A percentile compares a stretch with the other conserved stretches of the same genome.
phyloP scores from a whole-genome alignment of 2,329 filamentous ascomycete genomes.

The Penicillium sp. region DNA sequence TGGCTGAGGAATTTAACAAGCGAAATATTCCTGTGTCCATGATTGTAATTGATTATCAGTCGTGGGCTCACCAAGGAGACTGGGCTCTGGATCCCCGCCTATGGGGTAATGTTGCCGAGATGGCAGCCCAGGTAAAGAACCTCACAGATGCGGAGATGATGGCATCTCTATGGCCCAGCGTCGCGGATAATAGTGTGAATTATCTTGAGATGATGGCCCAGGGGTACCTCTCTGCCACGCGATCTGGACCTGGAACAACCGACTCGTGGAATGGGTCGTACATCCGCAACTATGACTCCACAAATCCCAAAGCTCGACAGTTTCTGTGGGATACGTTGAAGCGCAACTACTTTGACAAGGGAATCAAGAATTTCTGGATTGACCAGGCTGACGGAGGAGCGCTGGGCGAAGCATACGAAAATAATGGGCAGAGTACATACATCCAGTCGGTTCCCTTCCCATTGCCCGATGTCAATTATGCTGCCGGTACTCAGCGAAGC shows the following conservation, averaged over 20 bases:
- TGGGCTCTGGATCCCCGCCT: conserved; percentile 63
- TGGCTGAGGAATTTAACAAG: conserved; percentile 57
- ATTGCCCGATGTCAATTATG: conserved; percentile 46
- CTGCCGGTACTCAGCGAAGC: conserved; percentile 59
- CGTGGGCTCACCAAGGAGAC: conserved; percentile 64
- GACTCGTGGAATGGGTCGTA: conserved; percentile 60
- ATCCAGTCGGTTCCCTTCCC: conserved; percentile 34
- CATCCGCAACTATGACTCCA: conserved; percentile 60
- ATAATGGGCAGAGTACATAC: conserved; percentile 53
- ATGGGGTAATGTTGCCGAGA: conserved; percentile 64
- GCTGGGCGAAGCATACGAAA: conserved; percentile 36
- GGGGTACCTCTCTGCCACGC: conserved; percentile 58
- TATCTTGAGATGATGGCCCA: conserved; percentile 60
- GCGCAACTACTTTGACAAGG: conserved; percentile 59
- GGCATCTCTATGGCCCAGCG: conserved; percentile 67
- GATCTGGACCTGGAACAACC: conserved; percentile 56
- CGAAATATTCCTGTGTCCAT: conserved; percentile 59
- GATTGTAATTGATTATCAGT: conserved; percentile 65
- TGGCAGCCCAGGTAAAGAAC: conserved; percentile 58
- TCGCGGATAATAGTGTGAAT: conserved; percentile 58
- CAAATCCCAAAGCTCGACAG: conserved; percentile 56
- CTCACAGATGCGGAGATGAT: conserved; percentile 60
- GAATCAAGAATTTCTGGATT: conserved; percentile 64
- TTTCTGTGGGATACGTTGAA: conserved; percentile 61
- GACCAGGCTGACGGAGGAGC: conserved; percentile 60